Evolutionary conservation across 257 asterid species (phyloP).

Genomic region (Fraxinus quadrangulata): DNA sequence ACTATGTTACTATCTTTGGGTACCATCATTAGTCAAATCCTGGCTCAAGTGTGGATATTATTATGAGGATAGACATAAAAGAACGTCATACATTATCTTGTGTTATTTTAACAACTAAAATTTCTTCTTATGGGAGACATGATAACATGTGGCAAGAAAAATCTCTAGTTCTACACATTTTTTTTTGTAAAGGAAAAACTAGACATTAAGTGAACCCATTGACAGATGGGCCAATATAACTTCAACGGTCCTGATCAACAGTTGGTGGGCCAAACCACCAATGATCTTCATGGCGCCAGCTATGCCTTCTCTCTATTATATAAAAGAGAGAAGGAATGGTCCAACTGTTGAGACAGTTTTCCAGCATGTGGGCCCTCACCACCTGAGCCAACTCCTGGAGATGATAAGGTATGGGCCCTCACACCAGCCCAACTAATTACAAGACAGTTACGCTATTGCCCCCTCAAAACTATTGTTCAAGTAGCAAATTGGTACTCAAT

Average conservation of each 20-base stretch:
- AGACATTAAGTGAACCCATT: slow-evolving; percentile 49
- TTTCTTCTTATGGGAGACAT: slow-evolving; percentile 26
- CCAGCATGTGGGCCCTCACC: slow-evolving; percentile 71
- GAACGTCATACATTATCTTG: slow-evolving; percentile 7
- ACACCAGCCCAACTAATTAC: slow-evolving; percentile 41
- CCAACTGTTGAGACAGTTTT: slow-evolving; percentile 35
- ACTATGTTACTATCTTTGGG: background rate
- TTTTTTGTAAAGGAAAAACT: slow-evolving; percentile 25
- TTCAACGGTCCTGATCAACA: slow-evolving; percentile 49
- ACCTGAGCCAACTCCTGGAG: slow-evolving; percentile 86
- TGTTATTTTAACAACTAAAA: background rate
- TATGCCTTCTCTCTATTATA: slow-evolving; percentile 14
- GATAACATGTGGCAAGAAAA: slow-evolving; percentile 30
- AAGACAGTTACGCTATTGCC: background rate
- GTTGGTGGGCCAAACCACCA: slow-evolving; percentile 65
- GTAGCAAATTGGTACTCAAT: slow-evolving; percentile 1
- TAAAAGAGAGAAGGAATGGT: slow-evolving; percentile 27
- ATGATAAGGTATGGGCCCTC: slow-evolving; percentile 89
- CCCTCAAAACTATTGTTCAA: background rate
- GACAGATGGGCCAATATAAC: slow-evolving; percentile 51
- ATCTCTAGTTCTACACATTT: slow-evolving; percentile 28
- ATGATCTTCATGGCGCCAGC: slow-evolving; percentile 83
- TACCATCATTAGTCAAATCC: background rate
- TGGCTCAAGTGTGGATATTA: background rate
- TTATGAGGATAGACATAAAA: background rate